phyloP scores from a whole-genome alignment of 179 eudicot species.

The Sideroxylon spinosum region DNA sequence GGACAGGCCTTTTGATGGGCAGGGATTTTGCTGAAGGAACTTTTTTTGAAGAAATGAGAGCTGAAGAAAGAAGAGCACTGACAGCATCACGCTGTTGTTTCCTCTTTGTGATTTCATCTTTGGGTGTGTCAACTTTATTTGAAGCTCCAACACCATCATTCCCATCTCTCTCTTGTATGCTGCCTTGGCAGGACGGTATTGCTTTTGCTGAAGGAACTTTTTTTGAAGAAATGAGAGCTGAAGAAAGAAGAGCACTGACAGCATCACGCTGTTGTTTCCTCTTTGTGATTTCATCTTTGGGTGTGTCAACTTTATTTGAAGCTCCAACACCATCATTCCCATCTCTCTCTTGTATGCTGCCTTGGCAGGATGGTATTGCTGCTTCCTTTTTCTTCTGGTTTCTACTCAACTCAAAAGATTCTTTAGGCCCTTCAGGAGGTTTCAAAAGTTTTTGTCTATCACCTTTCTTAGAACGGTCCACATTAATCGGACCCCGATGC shows the following conservation, averaged over 20 bases:
- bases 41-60: conserved; percentile 86
- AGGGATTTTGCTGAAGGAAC: conserved; percentile 42
- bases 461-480: conserved; percentile 22
- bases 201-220: too few relatives aligned
- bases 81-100: conserved; percentile 94
- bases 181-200: conserved; percentile 22
- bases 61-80: conserved; percentile 90
- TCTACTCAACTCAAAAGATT: conserved; percentile 22
- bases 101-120: conserved; percentile 47
- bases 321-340: conserved; percentile 27
- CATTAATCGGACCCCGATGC: conserved; percentile 19
- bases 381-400: conserved; percentile 26
- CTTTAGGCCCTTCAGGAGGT: conserved; percentile 24
- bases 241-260: conserved; percentile 91
- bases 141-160: conserved; percentile 30
- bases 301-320: conserved; percentile 33
- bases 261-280: conserved; percentile 94
- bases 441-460: conserved; percentile 20
- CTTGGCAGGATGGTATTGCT: conserved; percentile 21
- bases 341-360: conserved; percentile 29
- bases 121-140: conserved; percentile 35
- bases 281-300: conserved; percentile 42
- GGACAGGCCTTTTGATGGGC: conserved; percentile 47
- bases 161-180: conserved; percentile 27
- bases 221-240: conserved; percentile 86